Base-by-base conservation (phyloP, 2,329 filamentous ascomycete species). In the Colletotrichum neosansevieriae region DNA sequence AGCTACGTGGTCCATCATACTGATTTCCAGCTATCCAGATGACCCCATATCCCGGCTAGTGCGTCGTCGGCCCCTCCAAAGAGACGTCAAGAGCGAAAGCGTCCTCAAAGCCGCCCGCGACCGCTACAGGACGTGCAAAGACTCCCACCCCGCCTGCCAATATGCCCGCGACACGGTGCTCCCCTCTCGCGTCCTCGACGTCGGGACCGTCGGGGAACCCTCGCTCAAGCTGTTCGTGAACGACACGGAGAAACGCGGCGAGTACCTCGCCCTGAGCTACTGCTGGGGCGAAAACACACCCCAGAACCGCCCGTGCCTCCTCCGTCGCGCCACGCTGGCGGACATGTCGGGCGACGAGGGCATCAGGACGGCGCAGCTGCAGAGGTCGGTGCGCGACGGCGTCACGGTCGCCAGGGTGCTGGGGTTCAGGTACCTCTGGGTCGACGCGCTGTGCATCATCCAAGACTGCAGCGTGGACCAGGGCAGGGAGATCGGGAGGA, bases 241-340 rank as follows among this genome's bases (percentile, higher is more conserved):
- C 13, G 19, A 49, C 0, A 10, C 32, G 4, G 63, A 69, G 6
- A 2, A 36, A 13, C 45, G 19, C 21, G 67, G 54, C 3, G 42
- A 53, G 15, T 73, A 73, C 38, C n/a, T 70, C 15, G 71, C 71
- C 1, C 61, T 73, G 7, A 73, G 71, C 63, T 73, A 73, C 15
- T 71, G 70, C 24, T 73, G 71, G 71, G 71, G 71, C 47, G 64
- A 29, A 6, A 6, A 29, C 24, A 29, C 24, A 58, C 34, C 10
- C 32, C 2, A 70, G 42, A n/a, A 36, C 24, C 24, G 24, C 24
- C 24, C 24, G 10, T 51, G 38, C 9, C 21, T 42, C 2, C 32
- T 71, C 1, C 17, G 12, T 0, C 40, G 9, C 3, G 13, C 2
- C 1, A 60, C 58, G 2, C 58, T 64, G 2, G 15, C 11, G 0